Conservation (phyloP, 805 yeast species). For the Teunomyces lycoperdinae region DNA sequence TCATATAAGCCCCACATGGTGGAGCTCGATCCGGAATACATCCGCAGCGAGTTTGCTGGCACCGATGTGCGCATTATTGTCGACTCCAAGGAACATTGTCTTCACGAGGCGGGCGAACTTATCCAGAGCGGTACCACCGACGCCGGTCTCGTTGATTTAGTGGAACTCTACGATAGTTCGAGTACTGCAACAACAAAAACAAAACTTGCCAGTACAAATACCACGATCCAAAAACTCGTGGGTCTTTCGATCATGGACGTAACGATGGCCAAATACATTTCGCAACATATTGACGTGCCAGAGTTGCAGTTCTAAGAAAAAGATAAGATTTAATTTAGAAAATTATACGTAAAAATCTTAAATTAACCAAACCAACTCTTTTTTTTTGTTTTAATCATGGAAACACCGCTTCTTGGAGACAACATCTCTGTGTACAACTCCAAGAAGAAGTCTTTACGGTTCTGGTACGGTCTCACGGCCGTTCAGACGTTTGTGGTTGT, state of each 20-base stretch:
- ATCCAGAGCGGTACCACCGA: conserved; percentile 42
- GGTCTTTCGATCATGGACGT: conserved; percentile 68
- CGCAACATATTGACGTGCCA: conserved; percentile 16
- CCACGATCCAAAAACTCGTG: conserved; percentile 53
- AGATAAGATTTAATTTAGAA: background rate
- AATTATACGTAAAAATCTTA: background rate
- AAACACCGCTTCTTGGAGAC: conserved; percentile 10
- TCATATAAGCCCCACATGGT: conserved; percentile 67
- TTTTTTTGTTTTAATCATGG: background rate
- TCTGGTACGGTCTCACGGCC: conserved; percentile 2
- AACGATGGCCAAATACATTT: conserved; percentile 45
- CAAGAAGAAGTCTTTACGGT: conserved; percentile 4
- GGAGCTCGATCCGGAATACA: conserved; percentile 50
- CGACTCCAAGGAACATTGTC: conserved; percentile 56
- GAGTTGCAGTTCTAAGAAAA: conserved; percentile 4
- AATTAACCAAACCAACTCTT: background rate
- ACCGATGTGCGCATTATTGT: conserved; percentile 48
- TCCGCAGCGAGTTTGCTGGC: conserved; percentile 28
- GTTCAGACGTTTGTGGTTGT: conserved; percentile 1
- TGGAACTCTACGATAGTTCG: conserved; percentile 29
- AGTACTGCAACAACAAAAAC: background rate
- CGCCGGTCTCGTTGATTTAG: conserved; percentile 46
- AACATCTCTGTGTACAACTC: conserved; percentile 7
- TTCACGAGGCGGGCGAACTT: conserved; percentile 65
- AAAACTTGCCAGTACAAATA: conserved; percentile 14